Percentiles rank a stretch among this genome's conserved stretches.
phyloP scores from a whole-genome alignment of 345 rosid species.

The Salix udensis region DNA sequence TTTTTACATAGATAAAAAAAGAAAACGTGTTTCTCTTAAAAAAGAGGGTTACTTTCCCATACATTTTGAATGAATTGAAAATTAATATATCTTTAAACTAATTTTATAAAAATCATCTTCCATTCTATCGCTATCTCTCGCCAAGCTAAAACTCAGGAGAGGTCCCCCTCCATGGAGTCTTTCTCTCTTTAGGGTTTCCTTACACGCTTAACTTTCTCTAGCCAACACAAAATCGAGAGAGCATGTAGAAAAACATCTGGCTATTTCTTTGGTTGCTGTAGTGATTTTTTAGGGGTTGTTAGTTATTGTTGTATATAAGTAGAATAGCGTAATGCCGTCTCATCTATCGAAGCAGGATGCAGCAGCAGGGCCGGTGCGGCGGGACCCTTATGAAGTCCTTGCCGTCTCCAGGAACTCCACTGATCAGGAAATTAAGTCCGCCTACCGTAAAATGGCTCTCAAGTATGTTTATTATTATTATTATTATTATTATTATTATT shows the following conservation, averaged over 20 bases:
- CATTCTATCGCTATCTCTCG: not conserved
- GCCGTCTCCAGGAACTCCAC: conserved; percentile 68
- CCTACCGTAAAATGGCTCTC: conserved; percentile 92
- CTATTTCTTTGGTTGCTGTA: not conserved
- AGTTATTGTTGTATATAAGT: not conserved
- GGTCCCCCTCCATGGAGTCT: conserved; percentile 9
- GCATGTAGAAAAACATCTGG: not conserved
- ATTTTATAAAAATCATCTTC: too few species aligned
- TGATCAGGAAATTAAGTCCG: conserved; percentile 91
- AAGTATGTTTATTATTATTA: conserved; percentile 34
- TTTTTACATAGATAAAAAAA: too few species aligned
- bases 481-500: not conserved
- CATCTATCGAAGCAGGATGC: conserved; percentile 40
- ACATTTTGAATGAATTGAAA: too few species aligned
- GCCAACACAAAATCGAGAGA: not conserved
- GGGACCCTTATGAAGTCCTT: conserved; percentile 92
- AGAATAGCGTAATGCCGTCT: conserved; percentile 17
- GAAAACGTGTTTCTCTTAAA: too few species aligned
- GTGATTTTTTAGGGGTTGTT: not conserved
- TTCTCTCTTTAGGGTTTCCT: conserved; percentile 16
- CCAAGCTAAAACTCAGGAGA: conserved; percentile 11
- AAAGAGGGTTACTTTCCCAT: too few species aligned
- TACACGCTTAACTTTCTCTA: not conserved
- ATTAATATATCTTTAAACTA: too few species aligned
- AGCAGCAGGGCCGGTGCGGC: conserved; percentile 57